These are phyloP conservation scores for Amphirosellinia nigrospora DNA, from an alignment of 495 filamentous ascomycete genomes.

Conservation along the genomic window DNA sequence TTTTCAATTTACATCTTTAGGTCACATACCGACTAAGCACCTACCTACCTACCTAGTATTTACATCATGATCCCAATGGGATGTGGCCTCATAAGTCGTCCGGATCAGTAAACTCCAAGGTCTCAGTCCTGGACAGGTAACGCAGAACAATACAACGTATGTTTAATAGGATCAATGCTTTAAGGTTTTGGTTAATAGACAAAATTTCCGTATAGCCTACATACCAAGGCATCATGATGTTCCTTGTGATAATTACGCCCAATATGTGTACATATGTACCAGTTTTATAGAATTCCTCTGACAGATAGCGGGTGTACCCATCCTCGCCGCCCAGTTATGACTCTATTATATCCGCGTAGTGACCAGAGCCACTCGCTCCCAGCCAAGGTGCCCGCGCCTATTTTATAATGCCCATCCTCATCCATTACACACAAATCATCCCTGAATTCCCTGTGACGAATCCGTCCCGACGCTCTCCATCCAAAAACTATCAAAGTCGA, in stretches of 20 bases:
- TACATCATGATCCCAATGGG: background rate
- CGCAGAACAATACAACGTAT: background rate
- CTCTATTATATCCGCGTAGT: background rate
- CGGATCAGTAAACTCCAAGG: background rate
- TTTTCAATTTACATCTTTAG: background rate
- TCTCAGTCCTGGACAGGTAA: background rate
- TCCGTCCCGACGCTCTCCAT: slow-evolving; percentile 71
- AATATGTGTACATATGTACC: background rate
- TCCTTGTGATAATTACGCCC: background rate
- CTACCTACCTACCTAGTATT: too few species aligned
- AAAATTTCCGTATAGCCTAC: background rate
- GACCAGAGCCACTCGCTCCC: background rate
- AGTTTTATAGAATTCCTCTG: too few species aligned
- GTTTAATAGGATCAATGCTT: background rate
- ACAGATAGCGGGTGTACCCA: background rate
- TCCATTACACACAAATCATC: background rate
- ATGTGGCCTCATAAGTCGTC: background rate
- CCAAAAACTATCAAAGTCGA: slow-evolving; percentile 82
- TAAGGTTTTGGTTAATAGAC: background rate
- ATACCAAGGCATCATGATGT: background rate
- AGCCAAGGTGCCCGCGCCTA: background rate
- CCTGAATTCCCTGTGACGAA: slow-evolving; percentile 28
- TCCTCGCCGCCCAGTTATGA: background rate
- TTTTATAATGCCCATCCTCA: background rate
- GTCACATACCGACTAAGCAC: too few species aligned